Conservation (phyloP, 2,329 filamentous ascomycete genomes). For the Pseudogymnoascus sp. region DNA sequence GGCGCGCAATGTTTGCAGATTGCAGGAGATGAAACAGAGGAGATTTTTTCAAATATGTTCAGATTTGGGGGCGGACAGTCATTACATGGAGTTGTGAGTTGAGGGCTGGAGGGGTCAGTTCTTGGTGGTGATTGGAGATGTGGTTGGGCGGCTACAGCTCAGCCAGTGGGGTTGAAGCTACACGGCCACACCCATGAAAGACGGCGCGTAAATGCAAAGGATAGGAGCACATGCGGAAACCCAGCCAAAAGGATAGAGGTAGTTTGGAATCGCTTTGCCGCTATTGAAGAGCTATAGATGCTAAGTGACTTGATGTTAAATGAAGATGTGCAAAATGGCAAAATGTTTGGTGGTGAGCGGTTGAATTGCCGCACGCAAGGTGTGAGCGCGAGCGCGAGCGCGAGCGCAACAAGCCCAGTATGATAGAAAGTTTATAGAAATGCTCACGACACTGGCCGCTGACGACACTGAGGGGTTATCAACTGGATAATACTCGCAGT, state of each 20-base stretch:
- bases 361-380: neutral
- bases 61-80: constrained; percentile 1
- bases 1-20: constrained; percentile 14
- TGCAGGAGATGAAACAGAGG: constrained; percentile 16
- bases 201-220: constrained; percentile 8
- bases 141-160: constrained; percentile 9
- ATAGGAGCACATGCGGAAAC: neutral
- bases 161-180: constrained; percentile 6
- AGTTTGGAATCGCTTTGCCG: neutral
- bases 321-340: neutral
- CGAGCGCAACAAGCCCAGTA: too few relatives aligned
- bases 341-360: neutral
- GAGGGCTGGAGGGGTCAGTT: constrained; percentile 6
- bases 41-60: constrained; percentile 12
- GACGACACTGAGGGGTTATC: constrained; percentile 1
- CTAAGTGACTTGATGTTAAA: neutral
- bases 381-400: neutral
- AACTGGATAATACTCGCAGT: too few relatives aligned
- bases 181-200: constrained; percentile 8
- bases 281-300: neutral
- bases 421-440: neutral
- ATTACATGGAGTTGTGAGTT: constrained; percentile 4
- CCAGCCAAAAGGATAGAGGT: neutral
- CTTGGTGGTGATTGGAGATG: constrained; percentile 6
- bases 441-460: neutral